These are phyloP conservation scores for Nigrograna mackinnonii DNA, from an alignment of 2,329 filamentous ascomycete genomes.

Conservation along the genomic window DNA sequence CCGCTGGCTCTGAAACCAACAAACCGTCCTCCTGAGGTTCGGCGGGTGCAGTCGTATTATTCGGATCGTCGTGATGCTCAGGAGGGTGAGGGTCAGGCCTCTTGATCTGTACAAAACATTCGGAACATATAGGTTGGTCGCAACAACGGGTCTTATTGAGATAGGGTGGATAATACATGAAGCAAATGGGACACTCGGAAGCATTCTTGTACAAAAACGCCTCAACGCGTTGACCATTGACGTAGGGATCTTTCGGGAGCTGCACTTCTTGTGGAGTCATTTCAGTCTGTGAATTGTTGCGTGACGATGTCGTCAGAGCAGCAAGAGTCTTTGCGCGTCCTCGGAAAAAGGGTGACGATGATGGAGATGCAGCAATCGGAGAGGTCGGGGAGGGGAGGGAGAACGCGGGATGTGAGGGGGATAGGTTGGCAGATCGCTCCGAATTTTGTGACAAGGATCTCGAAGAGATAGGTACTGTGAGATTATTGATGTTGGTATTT, in stretches of 20 bases:
- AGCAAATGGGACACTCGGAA: conserved; percentile 92
- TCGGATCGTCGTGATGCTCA: conserved; percentile 64
- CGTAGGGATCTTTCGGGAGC: conserved; percentile 79
- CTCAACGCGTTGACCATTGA: conserved; percentile 93
- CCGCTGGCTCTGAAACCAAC: conserved; percentile 87
- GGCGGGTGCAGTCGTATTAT: conserved; percentile 40
- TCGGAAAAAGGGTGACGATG: conserved; percentile 66
- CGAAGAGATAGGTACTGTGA: conserved; percentile 79
- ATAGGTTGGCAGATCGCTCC: conserved; percentile 64
- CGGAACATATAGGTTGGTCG: conserved; percentile 94
- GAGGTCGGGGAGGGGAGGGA: conserved; percentile 62
- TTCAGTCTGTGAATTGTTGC: conserved; percentile 73
- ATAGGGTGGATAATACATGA: conserved; percentile 92
- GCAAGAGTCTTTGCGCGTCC: conserved; percentile 88
- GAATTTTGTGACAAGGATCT: conserved; percentile 80
- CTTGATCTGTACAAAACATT: conserved; percentile 99
- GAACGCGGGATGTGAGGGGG: conserved; percentile 65
- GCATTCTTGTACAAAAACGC: conserved; percentile 93
- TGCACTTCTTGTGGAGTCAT: conserved; percentile 76
- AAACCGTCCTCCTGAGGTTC: conserved; percentile 59
- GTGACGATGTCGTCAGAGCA: conserved; percentile 75
- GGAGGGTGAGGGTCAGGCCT: conserved; percentile 88
- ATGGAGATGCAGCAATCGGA: conserved; percentile 52
- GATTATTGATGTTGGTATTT: conserved; percentile 66
- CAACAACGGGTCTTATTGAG: conserved; percentile 94